Base-by-base conservation (phyloP, 345 rosid genomes). In the Aurinia saxatilis region DNA sequence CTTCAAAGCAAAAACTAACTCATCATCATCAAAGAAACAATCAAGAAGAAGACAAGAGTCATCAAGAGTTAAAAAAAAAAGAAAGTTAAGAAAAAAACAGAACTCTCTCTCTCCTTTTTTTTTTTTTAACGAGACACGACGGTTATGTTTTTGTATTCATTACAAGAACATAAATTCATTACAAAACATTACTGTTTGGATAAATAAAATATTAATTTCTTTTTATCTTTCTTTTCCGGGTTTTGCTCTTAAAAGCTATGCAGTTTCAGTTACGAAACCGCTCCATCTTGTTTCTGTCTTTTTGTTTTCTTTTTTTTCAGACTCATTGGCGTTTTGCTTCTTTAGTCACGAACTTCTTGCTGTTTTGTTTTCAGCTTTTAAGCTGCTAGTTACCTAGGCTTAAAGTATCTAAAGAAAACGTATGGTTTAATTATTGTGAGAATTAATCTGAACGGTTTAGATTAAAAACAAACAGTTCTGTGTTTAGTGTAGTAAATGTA, bases 21-120 rank as follows among this genome's bases (percentile, higher is more conserved):
- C 83, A 77, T 78, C 65, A 71, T 51, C 55, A 64, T 21, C 33
- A n/a, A n/a, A n/a, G n/a, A n/a, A n/a, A n/a, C n/a, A n/a, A n/a
- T n/a, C n/a, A 35, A 34, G 50, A 60, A 64, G 58, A 60, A 59
- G 52, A 62, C 59, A 50, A 70, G 51, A 57, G 78, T 79, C 83
- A 82, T 79, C 75, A 72, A 38, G 38, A 8, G 37, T 34, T 50
- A 13, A 49, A 3, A 60, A 52, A n/a, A 42, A 54, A 67, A 29
- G 10, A 7, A 51, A 19, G 12, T 13, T 6, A 41, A 16, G 35
- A 25, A 47, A 25, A 58, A 44, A 13, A 21, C 4, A 41, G 27
- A 33, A 27, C 29, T 29, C 57, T 66, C 37, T 57, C 27, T 27
- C 31, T 27, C 7, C 5, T 6, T 4, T 27, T 27, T 27, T 29